These are phyloP conservation scores for Rutstroemia sp. DNA, from an alignment of 2,329 filamentous ascomycete genomes.

Conservation along the genomic window DNA sequence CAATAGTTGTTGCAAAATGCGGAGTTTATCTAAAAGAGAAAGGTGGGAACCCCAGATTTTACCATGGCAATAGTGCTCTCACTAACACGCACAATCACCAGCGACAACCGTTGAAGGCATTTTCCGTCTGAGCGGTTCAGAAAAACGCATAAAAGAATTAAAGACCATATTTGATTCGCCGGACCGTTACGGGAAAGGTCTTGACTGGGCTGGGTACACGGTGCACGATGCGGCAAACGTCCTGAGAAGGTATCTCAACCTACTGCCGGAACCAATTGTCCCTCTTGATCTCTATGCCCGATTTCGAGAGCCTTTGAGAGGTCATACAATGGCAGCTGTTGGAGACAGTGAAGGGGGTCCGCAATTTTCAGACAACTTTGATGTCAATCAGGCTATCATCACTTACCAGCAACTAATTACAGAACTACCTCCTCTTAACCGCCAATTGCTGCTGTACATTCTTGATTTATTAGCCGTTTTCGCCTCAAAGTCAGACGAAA, in stretches of 20 bases:
- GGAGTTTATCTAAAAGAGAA: conserved; percentile 97
- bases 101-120: conserved; percentile 94
- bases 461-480: conserved; percentile 94
- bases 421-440: conserved; percentile 84
- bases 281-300: conserved; percentile 87
- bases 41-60: conserved; percentile 49
- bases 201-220: conserved; percentile 96
- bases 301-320: conserved; percentile 75
- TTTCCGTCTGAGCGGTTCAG: conserved; percentile 89
- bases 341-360: conserved; percentile 56
- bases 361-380: conserved; percentile 66
- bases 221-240: conserved; percentile 98
- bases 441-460: conserved; percentile 90
- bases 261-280: conserved; percentile 93
- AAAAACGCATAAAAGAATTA: conserved; percentile 96
- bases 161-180: conserved; percentile 89
- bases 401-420: conserved; percentile 88
- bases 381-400: conserved; percentile 67
- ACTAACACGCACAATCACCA: conserved; percentile 33
- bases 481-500: conserved; percentile 90
- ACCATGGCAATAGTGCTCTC: neutral
- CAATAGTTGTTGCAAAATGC: conserved; percentile 96
- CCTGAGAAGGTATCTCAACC: conserved; percentile 88
- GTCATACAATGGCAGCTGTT: conserved; percentile 60
- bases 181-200: conserved; percentile 89